A percentile compares a stretch with the other conserved stretches of the same genome.
Evolutionary conservation across 495 filamentous ascomycete species (phyloP).

Genomic region (Penicillium maclennaniae): DNA sequence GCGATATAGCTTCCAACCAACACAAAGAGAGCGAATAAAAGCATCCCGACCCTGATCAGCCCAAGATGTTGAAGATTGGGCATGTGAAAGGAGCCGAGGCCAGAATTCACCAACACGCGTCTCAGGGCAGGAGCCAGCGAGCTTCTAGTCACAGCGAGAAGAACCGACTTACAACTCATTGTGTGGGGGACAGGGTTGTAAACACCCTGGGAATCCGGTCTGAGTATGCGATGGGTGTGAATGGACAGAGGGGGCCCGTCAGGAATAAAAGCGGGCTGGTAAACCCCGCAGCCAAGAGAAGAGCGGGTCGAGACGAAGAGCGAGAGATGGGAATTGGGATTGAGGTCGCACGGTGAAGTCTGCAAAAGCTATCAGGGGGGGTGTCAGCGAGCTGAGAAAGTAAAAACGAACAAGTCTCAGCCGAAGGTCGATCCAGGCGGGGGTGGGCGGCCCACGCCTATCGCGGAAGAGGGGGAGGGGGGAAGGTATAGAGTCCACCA

Average conservation of each 20-base stretch:
- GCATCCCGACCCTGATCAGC: background rate
- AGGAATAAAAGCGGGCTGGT: conserved; percentile 17
- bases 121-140: background rate
- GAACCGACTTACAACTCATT: conserved; percentile 32
- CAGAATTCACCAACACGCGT: background rate
- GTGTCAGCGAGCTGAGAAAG: conserved; percentile 6
- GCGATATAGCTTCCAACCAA: conserved; percentile 3
- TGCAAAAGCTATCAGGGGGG: conserved; percentile 1
- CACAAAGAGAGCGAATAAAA: background rate
- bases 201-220: conserved; percentile 7
- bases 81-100: conserved; percentile 8
- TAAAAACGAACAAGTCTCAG: conserved; percentile 14
- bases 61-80: background rate
- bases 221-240: conserved; percentile 12
- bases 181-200: conserved; percentile 24
- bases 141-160: background rate
- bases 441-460: conserved; percentile 2
- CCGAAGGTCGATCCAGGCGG: conserved; percentile 8
- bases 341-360: background rate
- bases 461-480: background rate
- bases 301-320: background rate
- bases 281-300: conserved; percentile 19
- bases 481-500: background rate
- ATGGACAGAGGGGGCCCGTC: conserved; percentile 9
- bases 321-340: background rate